Percentiles rank a stretch among this genome's conserved stretches.
Conservation (phyloP, 495 filamentous ascomycete genomes). For the Amorphotheca resinae region DNA sequence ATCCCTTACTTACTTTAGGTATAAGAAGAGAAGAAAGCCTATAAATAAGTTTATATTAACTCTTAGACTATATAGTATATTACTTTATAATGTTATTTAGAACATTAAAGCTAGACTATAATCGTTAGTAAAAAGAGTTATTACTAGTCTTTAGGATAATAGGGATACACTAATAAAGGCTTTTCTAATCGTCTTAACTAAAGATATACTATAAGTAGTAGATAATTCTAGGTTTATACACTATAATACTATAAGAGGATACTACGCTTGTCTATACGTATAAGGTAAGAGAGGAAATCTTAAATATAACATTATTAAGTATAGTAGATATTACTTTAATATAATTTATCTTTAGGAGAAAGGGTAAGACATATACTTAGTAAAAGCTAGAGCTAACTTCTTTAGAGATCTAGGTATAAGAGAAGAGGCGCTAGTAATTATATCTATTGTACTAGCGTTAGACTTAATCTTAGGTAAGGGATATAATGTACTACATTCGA, state of each 20-base stretch:
- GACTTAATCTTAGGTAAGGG: neutral
- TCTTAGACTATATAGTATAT: neutral
- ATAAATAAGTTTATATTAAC: neutral
- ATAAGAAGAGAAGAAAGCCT: neutral
- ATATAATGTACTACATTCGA: neutral
- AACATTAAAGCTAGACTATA: neutral
- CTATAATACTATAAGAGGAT: neutral
- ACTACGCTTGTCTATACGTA: neutral
- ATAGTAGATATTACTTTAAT: neutral
- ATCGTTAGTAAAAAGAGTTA: neutral
- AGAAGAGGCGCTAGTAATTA: neutral
- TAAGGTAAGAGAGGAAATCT: neutral
- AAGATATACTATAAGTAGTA: neutral
- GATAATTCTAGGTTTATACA: neutral
- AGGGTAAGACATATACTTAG: neutral
- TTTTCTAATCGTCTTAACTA: neutral
- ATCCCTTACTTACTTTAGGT: neutral
- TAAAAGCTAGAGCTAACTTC: neutral
- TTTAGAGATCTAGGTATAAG: neutral
- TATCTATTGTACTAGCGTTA: neutral
- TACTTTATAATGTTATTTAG: neutral
- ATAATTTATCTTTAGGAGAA: neutral
- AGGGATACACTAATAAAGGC: neutral
- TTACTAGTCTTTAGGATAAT: neutral
- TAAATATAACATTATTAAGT: neutral